Base-by-base conservation (phyloP, 371 early-diverging fungal species). In the Fennellomyces sp. region DNA sequence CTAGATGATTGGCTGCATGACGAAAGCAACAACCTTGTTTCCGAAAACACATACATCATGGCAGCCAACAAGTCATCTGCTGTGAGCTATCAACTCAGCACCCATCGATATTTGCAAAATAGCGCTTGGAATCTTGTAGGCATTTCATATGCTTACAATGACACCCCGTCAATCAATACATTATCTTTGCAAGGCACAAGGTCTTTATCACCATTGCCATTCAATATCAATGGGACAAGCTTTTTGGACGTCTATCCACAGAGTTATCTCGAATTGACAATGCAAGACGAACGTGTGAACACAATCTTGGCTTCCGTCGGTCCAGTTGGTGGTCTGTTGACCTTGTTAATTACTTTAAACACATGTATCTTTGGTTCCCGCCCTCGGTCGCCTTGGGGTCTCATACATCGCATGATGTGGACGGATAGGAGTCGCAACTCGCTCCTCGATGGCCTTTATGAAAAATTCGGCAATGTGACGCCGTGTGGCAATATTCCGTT, bases 361-460 rank as follows among this genome's bases (percentile, higher is more conserved):
- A 58, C 71, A 11, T 51, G 63, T 45, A 52, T 74, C 7, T 74
- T 70, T 56, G 75, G 75, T 0, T 67, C 63, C 35, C 65, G 75
- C 48, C 71, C 75, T 5, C 63, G 66, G 11, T 68, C 71, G 0
- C 75, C 75, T 8, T 68, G 68, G 66, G 75, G 75, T 25, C 30
- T 68, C 12, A 56, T 70, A 0, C 75, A 74, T 41, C 66, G 75
- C 4, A 69, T 70, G 64, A 0, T 66, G 63, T 52, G 75, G 75
- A 17, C 57, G 17, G 1, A 58, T 64, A 25, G 29, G 52, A 10
- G 51, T 38, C 3, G 56, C 53, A 17, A 58, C 64, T 26, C 56
- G 56, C 17, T 52, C 2, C 36, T 54, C 5, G 3, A 60, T 13
- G 57, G 69, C 17, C 47, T 72, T 1, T 55, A 61, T 13, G 25